Evolutionary conservation across 306 rosid genomes (phyloP), one percentile per base, ranked within the genome.

Genomic region (Ceratonia siliqua): DNA sequence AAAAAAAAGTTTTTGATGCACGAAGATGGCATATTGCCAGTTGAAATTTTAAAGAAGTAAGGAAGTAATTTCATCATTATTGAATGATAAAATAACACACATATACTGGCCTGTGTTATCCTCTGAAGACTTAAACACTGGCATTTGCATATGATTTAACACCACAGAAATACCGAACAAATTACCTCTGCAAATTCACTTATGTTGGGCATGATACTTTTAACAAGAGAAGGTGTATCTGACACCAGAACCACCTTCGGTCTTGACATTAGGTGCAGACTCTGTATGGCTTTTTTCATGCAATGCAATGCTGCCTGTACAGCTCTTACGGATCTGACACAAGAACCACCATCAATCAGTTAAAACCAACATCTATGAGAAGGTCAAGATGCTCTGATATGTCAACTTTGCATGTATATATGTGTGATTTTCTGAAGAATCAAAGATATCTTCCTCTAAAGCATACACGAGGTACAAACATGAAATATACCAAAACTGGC

Each of bases 241-340:
- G 99, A 94, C 68, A 90, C 96, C 67, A 92, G 50, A 70, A 92
- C 97, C 80, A 94, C 90, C 84, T 77, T 86, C 62, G 99, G 92
- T 62, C 84, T 92, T 2, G 92, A 75, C 22, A 20, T 43, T 21
- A 70, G 77, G 61, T 71, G 77, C 28, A 62, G 86, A 78, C 69
- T 78, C 73, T 52, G 32, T 42, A 84, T 57, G 36, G 92, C 89
- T 68, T 86, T 94, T 79, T 66, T 85, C 2, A 87, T 49, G 81
- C 99, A 94, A 68, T 39, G 89, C 80, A 92, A 45, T 57, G 96
- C 96, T 6, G 96, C 96, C 85, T 86, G 89, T 39, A 86, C 50
- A 43, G 94, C 96, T 87, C 99, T 82, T 55, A 89, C 81, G 8
- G 96, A 81, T 82, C 99, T 94, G 89, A 77, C 52, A 55, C 68